A percentile compares a stretch with the other conserved stretches of the same genome.
Conservation (phyloP, 305 asterid genomes). For the Coffea humblotiana region DNA sequence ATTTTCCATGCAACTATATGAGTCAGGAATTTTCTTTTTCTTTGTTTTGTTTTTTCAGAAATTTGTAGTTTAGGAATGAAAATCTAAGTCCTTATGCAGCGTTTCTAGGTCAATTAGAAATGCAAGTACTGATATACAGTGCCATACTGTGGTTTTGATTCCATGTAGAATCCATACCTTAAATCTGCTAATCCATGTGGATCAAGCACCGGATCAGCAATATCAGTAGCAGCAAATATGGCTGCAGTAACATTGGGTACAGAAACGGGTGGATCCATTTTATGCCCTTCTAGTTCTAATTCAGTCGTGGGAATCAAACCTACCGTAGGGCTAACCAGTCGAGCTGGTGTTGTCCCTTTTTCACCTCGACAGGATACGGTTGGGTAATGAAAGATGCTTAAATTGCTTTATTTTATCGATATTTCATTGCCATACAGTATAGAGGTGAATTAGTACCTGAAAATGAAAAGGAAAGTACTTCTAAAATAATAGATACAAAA, state of each 20-base stretch:
- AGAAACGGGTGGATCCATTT: constrained; percentile 45
- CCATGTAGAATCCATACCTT: neutral
- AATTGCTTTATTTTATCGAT: too few species aligned
- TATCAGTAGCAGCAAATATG: constrained; percentile 21
- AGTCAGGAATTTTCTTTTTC: too few species aligned
- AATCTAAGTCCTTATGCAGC: neutral
- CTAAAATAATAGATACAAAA: neutral
- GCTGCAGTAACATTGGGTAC: constrained; percentile 38
- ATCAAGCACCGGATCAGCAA: constrained; percentile 49
- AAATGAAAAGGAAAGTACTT: neutral
- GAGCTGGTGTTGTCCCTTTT: constrained; percentile 46
- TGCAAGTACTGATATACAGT: neutral
- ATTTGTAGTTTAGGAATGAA: neutral
- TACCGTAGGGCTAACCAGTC: too few species aligned
- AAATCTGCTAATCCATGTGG: constrained; percentile 40
- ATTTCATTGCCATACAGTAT: neutral
- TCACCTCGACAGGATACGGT: constrained; percentile 45
- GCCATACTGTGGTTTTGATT: neutral
- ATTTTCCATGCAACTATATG: neutral
- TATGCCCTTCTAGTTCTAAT: constrained; percentile 40
- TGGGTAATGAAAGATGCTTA: constrained; percentile 26
- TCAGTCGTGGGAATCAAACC: too few species aligned
- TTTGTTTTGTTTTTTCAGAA: neutral
- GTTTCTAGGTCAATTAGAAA: too few species aligned
- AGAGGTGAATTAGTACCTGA: neutral